Evolutionary conservation across 2,329 filamentous ascomycete species (phyloP).

Genomic region (Anisogramma anomala): DNA sequence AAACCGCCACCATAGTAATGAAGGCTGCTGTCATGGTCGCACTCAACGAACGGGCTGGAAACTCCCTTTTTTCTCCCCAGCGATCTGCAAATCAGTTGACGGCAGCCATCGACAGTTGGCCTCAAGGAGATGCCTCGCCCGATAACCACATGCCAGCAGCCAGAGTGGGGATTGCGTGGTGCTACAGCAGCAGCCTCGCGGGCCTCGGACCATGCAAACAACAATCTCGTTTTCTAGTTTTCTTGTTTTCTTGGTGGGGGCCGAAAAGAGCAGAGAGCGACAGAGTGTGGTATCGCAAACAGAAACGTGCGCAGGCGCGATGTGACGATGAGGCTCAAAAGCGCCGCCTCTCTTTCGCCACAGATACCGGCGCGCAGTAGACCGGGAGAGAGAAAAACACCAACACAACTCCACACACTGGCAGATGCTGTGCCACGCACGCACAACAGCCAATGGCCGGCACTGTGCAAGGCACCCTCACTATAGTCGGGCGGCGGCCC

Average conservation of each 20-base stretch:
- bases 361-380: not conserved
- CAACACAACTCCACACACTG: too few species aligned
- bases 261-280: not conserved
- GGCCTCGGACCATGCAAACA: too few species aligned
- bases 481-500: conserved; percentile 2
- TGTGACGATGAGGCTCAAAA: conserved; percentile 13
- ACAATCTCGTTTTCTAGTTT: too few species aligned
- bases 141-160: too few species aligned
- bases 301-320: too few species aligned
- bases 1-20: too few species aligned
- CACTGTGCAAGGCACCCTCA: not conserved
- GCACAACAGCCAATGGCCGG: conserved; percentile 8
- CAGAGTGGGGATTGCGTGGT: too few species aligned
- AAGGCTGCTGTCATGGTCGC: too few species aligned
- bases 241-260: too few species aligned
- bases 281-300: too few species aligned
- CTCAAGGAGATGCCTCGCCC: too few species aligned
- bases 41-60: not conserved
- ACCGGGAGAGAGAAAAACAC: not conserved
- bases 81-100: not conserved
- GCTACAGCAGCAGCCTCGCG: too few species aligned
- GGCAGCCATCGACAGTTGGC: not conserved
- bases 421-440: conserved; percentile 11
- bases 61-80: not conserved
- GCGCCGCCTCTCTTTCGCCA: not conserved